Evolutionary conservation across 768 basidiomycete species (phyloP), one percentile per base, ranked within the genome.

Genomic region (Russula sp.): DNA sequence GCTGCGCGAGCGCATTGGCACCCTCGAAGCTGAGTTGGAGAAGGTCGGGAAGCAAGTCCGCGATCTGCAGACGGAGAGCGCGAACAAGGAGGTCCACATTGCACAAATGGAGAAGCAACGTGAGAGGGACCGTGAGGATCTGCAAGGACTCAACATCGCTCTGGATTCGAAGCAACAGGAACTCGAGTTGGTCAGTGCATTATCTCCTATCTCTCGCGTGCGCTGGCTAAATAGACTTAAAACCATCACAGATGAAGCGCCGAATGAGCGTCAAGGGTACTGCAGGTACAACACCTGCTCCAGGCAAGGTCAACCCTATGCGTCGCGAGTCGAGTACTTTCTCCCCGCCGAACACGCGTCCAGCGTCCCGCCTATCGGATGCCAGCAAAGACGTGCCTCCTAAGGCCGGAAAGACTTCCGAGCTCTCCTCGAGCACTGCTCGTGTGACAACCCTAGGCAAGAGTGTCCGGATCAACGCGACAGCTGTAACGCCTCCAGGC

Each of bases 161-260:
- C 76, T 97, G 59, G 92, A 95, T 74, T 87, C 92, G 28, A 97
- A 97, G 76, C 94, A 97, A 71, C 93, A 95, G 73, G 94, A 96
- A 73, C 77, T 97, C 44, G 93, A 96, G 72, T 72, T 95, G 74
- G 94, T 97, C 64, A 59, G 84, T 48, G 24, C 16, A 57, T 67
- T 16, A 18, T 32, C 9, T n/a, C 8, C 32, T n/a, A n/a, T 36
- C 14, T 11, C 18, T 40, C 14, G 4, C 14, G 20, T 10, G 8
- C 13, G 22, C 36, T 61, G n/a, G n/a, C 36, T 61, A 18, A 62
- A 28, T 2, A 8, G 10, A 8, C 30, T 2, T 30, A 30, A n/a
- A 20, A 24, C 2, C 20, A 63, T 54, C 22, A 42, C 36, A 68
- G 67, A 36, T 67, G 38, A 69, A 69, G 56, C 68, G 68, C 32